Conservation (phyloP, 2,329 filamentous ascomycete genomes). For the Endoconidiophora laricicola region DNA sequence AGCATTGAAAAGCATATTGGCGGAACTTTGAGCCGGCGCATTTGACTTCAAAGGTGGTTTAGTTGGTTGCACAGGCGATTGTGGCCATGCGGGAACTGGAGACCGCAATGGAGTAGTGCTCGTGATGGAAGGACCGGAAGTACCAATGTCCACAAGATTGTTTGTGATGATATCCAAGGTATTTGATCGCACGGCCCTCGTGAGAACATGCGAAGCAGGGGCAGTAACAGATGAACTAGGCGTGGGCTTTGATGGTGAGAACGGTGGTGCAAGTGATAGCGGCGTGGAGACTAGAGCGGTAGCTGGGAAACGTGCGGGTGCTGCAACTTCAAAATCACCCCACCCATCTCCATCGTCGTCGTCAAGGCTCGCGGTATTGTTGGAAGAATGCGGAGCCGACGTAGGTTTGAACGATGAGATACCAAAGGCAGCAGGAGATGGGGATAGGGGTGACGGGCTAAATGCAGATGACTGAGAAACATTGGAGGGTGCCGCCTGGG, state of each 20-base stretch:
- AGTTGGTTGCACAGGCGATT: neutral
- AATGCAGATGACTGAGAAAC: neutral
- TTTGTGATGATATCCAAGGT: conserved; percentile 39
- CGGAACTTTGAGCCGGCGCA: conserved; percentile 19
- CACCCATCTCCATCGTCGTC: conserved; percentile 44
- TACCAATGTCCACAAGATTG: conserved; percentile 27
- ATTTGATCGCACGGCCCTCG: conserved; percentile 26
- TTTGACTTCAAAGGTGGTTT: conserved; percentile 8
- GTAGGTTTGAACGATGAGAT: conserved; percentile 14
- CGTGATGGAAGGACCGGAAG: neutral
- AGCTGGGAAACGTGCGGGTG: neutral
- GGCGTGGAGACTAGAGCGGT: neutral
- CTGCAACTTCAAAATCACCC: conserved; percentile 49
- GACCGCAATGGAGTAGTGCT: neutral
- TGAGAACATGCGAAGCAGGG: neutral
- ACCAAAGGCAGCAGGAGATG: conserved; percentile 14
- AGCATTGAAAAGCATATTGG: conserved; percentile 51
- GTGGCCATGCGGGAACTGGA: neutral
- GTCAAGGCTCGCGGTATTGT: neutral
- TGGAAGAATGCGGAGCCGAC: neutral
- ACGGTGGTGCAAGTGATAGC: neutral
- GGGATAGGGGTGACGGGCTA: neutral
- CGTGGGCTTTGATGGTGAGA: neutral
- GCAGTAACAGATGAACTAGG: neutral
- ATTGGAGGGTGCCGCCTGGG: neutral